phyloP scores from a whole-genome alignment of 306 rosid species.

The Cucumis sativus region DNA sequence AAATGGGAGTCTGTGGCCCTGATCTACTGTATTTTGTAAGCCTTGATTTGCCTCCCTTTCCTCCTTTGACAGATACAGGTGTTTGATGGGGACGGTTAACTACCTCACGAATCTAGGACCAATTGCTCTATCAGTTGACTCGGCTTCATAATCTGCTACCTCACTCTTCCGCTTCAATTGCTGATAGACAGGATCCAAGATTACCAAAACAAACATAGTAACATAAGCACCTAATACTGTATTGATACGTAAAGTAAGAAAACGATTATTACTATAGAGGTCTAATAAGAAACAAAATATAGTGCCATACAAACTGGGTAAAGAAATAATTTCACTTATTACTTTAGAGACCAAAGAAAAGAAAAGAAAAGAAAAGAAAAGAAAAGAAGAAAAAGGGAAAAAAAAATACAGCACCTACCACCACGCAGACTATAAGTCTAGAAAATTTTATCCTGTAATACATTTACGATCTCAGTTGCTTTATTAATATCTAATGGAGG shows the following conservation, averaged over 20 bases:
- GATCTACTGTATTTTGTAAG: conserved; percentile 52
- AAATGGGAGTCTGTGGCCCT: conserved; percentile 63
- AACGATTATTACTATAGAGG: not conserved
- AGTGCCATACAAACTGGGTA: not conserved
- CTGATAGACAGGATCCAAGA: conserved; percentile 21
- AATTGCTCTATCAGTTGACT: conserved; percentile 41
- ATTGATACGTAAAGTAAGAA: not conserved
- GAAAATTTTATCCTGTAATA: not conserved
- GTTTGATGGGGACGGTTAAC: conserved; percentile 47
- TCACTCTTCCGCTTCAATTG: conserved; percentile 74
- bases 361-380: too few species aligned
- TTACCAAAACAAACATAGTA: conserved; percentile 12
- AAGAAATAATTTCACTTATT: not conserved
- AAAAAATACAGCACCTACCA: not conserved
- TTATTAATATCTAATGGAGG: not conserved
- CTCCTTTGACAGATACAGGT: conserved; percentile 50
- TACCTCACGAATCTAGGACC: conserved; percentile 40
- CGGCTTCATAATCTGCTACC: conserved; percentile 43
- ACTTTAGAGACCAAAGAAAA: not conserved
- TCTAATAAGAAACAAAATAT: not conserved
- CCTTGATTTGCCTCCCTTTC: conserved; percentile 71
- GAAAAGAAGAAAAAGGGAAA: too few species aligned
- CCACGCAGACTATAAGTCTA: not conserved
- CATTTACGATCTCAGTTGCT: not conserved
- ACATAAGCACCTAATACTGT: not conserved